phyloP scores from a whole-genome alignment of 1,284 basidiomycete genomes.

The Cystobasidium pallidum region DNA sequence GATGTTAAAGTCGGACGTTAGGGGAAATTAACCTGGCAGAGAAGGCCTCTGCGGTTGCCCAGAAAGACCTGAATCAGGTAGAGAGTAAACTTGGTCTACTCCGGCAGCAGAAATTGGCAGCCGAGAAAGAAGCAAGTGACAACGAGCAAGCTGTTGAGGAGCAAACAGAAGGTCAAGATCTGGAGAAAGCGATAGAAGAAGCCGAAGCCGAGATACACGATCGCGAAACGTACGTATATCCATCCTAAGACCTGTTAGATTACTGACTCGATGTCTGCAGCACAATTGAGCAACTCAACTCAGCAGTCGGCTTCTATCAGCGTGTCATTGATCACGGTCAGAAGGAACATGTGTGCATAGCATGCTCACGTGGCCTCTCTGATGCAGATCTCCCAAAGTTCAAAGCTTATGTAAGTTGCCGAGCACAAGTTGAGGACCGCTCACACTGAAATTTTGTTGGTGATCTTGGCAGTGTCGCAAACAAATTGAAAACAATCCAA shows the following conservation, averaged over 20 bases:
- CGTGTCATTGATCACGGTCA: conserved; percentile 67
- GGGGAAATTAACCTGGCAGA: conserved; percentile 30
- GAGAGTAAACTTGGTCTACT: conserved; percentile 40
- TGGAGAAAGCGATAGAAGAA: conserved; percentile 23
- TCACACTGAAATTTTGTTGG: background rate
- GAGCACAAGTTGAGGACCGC: too few relatives aligned
- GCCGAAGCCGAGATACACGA: conserved; percentile 36
- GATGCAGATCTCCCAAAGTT: conserved; percentile 62
- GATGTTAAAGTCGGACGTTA: background rate
- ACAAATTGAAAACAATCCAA: conserved; percentile 47
- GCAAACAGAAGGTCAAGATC: conserved; percentile 34
- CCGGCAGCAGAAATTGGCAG: conserved; percentile 35
- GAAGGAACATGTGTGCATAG: conserved; percentile 70
- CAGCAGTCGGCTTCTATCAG: conserved; percentile 64
- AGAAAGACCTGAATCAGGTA: conserved; percentile 37
- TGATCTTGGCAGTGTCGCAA: conserved; percentile 32
- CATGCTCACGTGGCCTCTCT: conserved; percentile 73
- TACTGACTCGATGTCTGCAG: conserved; percentile 26
- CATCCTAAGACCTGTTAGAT: background rate
- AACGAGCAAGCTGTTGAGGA: conserved; percentile 8
- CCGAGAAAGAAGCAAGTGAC: conserved; percentile 38
- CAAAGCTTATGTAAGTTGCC: conserved; percentile 53
- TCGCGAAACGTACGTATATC: conserved; percentile 20
- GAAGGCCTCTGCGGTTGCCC: conserved; percentile 27
- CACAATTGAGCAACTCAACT: conserved; percentile 55